Evolutionary conservation across 176 grass and related monocot species (phyloP), one percentile per base, ranked within the genome.

Genomic region (Tillandsia fasciculata): DNA sequence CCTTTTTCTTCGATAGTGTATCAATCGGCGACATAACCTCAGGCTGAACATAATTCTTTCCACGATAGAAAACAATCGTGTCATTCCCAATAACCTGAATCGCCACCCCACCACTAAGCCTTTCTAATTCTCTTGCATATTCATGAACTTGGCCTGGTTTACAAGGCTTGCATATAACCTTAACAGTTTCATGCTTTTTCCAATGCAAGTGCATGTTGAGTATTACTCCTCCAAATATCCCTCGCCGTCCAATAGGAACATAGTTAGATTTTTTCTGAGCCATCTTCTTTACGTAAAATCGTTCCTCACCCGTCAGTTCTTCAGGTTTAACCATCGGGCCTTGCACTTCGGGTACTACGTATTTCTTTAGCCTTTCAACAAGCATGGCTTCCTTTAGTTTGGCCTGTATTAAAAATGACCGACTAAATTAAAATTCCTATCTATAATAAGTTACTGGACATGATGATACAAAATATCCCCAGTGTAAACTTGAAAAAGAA

Each of bases 121-220:
- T 83, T 14, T 83, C 83, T 76, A 97, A 83, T 65, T 97, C 86
- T 67, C 69, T 85, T 65, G 86, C 82, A 80, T 87, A 92, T 77
- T 92, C 93, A 33, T 92, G 84, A 49, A 97, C 81, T 76, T 97
- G 86, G 11, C 86, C 89, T 69, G 84, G 89, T 72, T 87, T 90
- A 74, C 89, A 97, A 5, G 93, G 86, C 48, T 87, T 97, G 75
- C 89, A 97, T 65, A 90, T 85, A 67, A 97, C 93, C 68, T 89
- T 90, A 14, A 97, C 93, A 42, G 86, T 90, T 53, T 92, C 93
- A 82, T 97, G 84, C 58, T 87, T 97, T 88, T 97, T 97, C 93
- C 93, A 92, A 67, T 92, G 93, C 82, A 97, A 83, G 81, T 90
- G 89, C 93, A 97, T 97, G 79, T 97, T 97, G 22, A 97, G 76